Evolutionary conservation across 148 eudicot genomes (phyloP), one percentile per base, ranked within the genome.

Genomic region (Dianthus caryophyllus): DNA sequence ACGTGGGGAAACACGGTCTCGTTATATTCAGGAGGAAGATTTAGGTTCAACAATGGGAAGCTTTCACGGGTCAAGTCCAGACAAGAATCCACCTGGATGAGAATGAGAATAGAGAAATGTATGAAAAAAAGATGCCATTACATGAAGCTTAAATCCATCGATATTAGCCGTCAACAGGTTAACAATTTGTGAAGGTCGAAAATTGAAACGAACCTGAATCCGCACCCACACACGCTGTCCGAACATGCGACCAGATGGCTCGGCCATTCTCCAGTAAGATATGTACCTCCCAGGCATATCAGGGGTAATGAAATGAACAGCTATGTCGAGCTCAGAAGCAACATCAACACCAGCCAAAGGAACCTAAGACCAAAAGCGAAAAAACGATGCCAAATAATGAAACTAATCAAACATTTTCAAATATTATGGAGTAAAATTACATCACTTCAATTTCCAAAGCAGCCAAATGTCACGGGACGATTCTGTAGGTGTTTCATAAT

Each of bases 161-260:
- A 5, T 17, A 30, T 33, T 18, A 56, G 27, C 24, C 11, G 22
- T 10, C 9, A 20, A 24, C 26, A 52, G 27, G 25, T 52, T 20
- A 31, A 41, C 53, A 29, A 26, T 16, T 18, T 21, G 7, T 7
- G 4, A 20, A 25, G 18, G 27, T 12, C 17, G 24, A 24, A 7
- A 14, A 20, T 27, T 15, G 27, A 22, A 47, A 21, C 69, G 55
- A 62, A 89, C 98, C 91, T 89, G 84, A 71, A 92, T 87, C 9
- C 73, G 83, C 72, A 89, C 98, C 98, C 96, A 87, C 47, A 92
- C 80, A 41, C 87, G 86, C 71, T 89, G 94, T 55, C 98, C 98
- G 78, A 92, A 92, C 71, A 81, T 79, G 22, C 84, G 83, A 20
- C 98, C 96, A 30, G 82, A 68, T 16, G 86, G 81, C 0, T 82